Conservation (phyloP, 2,329 filamentous ascomycete species). For the Diaporthe sp. region DNA sequence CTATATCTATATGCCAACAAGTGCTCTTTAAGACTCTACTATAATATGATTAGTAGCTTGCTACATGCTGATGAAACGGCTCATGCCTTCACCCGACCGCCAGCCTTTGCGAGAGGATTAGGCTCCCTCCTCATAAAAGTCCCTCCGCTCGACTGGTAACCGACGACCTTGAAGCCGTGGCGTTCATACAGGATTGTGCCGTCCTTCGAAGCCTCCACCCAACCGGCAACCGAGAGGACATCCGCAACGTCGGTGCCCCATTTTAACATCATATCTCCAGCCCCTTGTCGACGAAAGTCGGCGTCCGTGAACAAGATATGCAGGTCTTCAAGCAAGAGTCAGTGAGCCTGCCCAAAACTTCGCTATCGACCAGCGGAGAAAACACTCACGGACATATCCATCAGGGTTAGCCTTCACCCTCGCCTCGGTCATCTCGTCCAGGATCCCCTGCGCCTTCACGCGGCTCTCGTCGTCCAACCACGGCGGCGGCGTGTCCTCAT, state of each 20-base stretch:
- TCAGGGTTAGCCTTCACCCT: conserved; percentile 49
- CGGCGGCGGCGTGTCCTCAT: conserved; percentile 42
- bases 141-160: not conserved
- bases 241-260: conserved; percentile 55
- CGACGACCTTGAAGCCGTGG: conserved; percentile 8
- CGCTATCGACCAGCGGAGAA: not conserved
- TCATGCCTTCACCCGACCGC: not conserved
- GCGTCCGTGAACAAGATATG: conserved; percentile 54
- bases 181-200: conserved; percentile 47
- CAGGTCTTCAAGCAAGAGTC: not conserved
- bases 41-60: fast-evolving
- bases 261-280: conserved; percentile 52
- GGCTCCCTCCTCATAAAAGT: conserved; percentile 22
- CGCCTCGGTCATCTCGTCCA: conserved; percentile 50
- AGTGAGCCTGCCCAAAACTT: no score
- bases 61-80: not conserved
- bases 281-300: conserved; percentile 54
- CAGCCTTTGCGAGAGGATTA: not conserved
- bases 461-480: conserved; percentile 53
- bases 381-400: conserved; percentile 18
- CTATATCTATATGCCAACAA: not conserved
- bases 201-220: conserved; percentile 53
- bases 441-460: conserved; percentile 50
- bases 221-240: conserved; percentile 52
- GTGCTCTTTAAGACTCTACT: not conserved